A percentile compares a stretch with the other conserved stretches of the same genome.
These are phyloP conservation scores for Meyerozyma smithsonii DNA, from an alignment of 1,139 yeast species.

Conservation along the genomic window DNA sequence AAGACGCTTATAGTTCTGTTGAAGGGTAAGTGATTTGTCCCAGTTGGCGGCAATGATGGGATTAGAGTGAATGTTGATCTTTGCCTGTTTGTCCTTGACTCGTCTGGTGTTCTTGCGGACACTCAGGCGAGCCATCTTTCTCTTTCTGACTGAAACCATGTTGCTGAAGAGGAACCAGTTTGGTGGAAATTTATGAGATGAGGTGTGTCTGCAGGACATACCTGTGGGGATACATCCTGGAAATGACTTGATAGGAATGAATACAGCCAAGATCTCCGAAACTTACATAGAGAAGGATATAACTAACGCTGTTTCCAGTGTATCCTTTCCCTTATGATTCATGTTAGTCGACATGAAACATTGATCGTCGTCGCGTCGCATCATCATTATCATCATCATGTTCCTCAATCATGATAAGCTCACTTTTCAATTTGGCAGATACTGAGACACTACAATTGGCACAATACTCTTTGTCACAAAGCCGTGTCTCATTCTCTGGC, in stretches of 20 bases:
- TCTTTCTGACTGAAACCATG: conserved; percentile 81
- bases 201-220: conserved; percentile 1
- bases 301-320: no score
- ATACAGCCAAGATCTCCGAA: not conserved
- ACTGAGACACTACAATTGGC: no score
- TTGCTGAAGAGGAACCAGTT: conserved; percentile 3
- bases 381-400: no score
- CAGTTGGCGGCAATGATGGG: conserved; percentile 86
- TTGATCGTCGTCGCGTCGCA: no score
- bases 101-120: conserved; percentile 65
- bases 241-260: not conserved
- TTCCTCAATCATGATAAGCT: no score
- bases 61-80: conserved; percentile 60
- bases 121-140: conserved; percentile 76
- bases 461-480: no score
- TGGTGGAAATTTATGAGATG: conserved; percentile 2
- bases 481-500: no score
- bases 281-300: conserved; percentile 2
- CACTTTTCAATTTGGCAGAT: no score
- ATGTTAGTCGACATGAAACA: no score
- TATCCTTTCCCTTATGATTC: no score
- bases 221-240: not conserved
- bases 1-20: conserved; percentile 75
- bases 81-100: conserved; percentile 62
- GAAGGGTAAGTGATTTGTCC: conserved; percentile 77